Evolutionary conservation across 768 basidiomycete species (phyloP), one percentile per base, ranked within the genome.

Genomic region (Pleurotus tuber-regium): DNA sequence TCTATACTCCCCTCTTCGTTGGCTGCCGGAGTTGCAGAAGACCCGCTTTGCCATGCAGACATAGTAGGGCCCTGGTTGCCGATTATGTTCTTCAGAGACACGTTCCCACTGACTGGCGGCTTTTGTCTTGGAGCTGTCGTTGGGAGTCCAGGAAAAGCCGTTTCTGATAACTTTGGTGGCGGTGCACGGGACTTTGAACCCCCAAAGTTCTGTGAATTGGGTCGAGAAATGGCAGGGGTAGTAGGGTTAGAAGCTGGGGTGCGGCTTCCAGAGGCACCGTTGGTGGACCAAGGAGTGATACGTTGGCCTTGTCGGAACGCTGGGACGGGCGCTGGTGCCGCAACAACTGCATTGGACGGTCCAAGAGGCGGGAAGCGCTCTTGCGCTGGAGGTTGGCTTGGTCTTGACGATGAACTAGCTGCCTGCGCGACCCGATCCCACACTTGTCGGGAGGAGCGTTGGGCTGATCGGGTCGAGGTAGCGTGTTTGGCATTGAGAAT

Each of bases 361-460:
- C 23, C 43, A 16, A 48, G 39, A 51, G 33, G 16, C n/a, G 62
- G 50, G 40, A 60, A 54, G 12, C 58, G 41, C 16, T 59, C 60
- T 23, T 53, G 43, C 10, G 53, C 29, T 24, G 54, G 41, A 42
- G 35, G 19, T n/a, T 44, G 51, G 29, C 25, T 47, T 24, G 28
- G 61, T 41, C 57, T 58, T 1, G 71, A 66, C 16, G 68, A 58
- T 1, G 75, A 65, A 39, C 71, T 66, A 7, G 92, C 94, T 0
- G 91, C 93, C 54, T 80, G 81, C 5, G 91, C 93, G 21, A 96
- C 92, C 12, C 93, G 84, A 56, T 93, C 91, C 84, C 81, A 92
- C 0, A 96, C 78, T 54, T 86, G 80, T 44, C 86, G 74, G 2
- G 86, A 83, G 2, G 82, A 74, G 54, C 76, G 74, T 24, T 75